A percentile compares a stretch with the other conserved stretches of the same genome.
Conservation (phyloP, 106 monocot genomes). For the Dendrobium huoshanense region DNA sequence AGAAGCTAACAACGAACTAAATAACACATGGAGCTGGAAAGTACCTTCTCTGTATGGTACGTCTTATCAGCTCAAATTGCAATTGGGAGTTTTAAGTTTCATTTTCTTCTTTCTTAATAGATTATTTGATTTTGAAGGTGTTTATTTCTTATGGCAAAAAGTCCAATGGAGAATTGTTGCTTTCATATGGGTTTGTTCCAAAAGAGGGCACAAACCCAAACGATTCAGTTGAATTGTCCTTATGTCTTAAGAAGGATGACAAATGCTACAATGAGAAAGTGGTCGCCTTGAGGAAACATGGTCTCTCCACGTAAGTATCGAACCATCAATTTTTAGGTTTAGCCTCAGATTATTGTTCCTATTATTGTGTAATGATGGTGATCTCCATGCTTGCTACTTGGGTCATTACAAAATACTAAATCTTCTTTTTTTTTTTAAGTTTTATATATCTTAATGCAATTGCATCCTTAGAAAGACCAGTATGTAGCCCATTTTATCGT, state of each 20-base stretch:
- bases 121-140: slow-evolving; percentile 38
- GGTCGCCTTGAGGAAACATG: slow-evolving; percentile 57
- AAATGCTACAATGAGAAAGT: slow-evolving; percentile 75
- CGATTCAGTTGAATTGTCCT: slow-evolving; percentile 77
- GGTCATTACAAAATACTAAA: not conserved
- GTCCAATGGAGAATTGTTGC: slow-evolving; percentile 91
- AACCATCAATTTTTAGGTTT: not conserved
- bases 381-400: not conserved
- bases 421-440: not conserved
- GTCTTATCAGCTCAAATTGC: not conserved
- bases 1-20: not conserved
- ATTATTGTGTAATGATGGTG: not conserved
- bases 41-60: not conserved
- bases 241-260: slow-evolving; percentile 68
- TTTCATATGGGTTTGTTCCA: slow-evolving; percentile 98
- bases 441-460: not conserved
- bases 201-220: slow-evolving; percentile 93
- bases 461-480: not conserved
- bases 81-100: not conserved
- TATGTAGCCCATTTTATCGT: not conserved
- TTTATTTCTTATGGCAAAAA: slow-evolving; percentile 99
- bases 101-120: too few species aligned
- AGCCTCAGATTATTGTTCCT: not conserved
- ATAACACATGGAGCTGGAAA: not conserved
- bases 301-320: slow-evolving; percentile 74